A percentile compares a stretch with the other conserved stretches of the same genome.
phyloP scores from a whole-genome alignment of 1,284 basidiomycete genomes.

The Cryptococcus sp. region DNA sequence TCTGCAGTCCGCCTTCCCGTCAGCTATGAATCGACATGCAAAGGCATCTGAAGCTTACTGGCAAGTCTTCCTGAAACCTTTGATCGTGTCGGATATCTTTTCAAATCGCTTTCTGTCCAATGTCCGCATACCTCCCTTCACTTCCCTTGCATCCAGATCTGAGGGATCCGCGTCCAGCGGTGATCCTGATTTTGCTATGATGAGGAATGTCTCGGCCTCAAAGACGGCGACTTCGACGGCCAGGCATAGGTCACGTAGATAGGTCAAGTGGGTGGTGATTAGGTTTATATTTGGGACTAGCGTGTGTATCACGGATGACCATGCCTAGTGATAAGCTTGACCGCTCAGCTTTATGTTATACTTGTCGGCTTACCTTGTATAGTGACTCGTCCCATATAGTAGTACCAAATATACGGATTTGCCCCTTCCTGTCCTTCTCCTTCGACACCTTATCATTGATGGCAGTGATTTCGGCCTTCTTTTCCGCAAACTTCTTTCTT shows the following conservation, averaged over 20 bases:
- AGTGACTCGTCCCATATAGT: slow-evolving; percentile 97
- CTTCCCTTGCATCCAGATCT: slow-evolving; percentile 35
- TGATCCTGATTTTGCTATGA: slow-evolving; percentile 63
- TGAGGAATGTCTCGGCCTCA: slow-evolving; percentile 94
- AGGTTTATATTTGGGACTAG: slow-evolving; percentile 91
- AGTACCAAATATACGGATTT: slow-evolving; percentile 65
- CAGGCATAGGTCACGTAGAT: slow-evolving; percentile 76
- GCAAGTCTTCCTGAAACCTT: slow-evolving; percentile 89
- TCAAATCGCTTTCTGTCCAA: slow-evolving; percentile 84
- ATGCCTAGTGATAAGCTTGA: slow-evolving; percentile 60
- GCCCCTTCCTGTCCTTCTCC: slow-evolving; percentile 32
- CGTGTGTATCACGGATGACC: slow-evolving; percentile 95
- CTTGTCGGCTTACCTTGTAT: slow-evolving; percentile 79
- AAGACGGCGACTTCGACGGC: slow-evolving; percentile 94
- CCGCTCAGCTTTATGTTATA: background rate
- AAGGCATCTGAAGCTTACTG: slow-evolving; percentile 52
- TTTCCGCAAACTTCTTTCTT: slow-evolving; percentile 61
- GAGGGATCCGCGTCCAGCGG: slow-evolving; percentile 40
- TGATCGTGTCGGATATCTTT: slow-evolving; percentile 91
- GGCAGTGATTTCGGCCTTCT: slow-evolving; percentile 62
- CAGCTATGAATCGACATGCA: background rate
- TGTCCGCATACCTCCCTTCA: slow-evolving; percentile 49
- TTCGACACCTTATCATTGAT: slow-evolving; percentile 54
- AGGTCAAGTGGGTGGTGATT: slow-evolving; percentile 77
- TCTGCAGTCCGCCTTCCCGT: slow-evolving; percentile 54